Percentiles rank a stretch among this genome's conserved stretches.
phyloP scores from a whole-genome alignment of 306 rosid species.

The Quercus aquifolioides region DNA sequence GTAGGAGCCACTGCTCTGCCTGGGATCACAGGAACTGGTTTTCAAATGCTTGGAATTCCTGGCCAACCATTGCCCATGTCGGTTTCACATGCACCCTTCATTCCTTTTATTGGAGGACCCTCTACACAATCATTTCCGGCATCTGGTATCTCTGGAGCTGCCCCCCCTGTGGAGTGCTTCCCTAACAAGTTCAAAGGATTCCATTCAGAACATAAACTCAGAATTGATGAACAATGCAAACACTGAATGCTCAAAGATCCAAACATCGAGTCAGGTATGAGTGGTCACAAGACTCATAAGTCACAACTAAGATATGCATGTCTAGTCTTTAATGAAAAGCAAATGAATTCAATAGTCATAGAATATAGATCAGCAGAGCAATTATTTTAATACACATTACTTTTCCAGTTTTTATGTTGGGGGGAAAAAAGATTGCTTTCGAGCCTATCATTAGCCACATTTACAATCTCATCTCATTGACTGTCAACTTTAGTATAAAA shows the following conservation, averaged over 20 bases:
- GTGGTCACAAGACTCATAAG: background rate
- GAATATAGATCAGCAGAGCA: background rate
- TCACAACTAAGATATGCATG: background rate
- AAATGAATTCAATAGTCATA: background rate
- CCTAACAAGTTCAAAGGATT: background rate
- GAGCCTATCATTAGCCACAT: no score
- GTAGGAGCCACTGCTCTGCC: background rate
- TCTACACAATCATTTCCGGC: conserved; percentile 14
- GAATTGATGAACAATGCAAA: background rate
- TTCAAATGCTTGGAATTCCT: conserved; percentile 39
- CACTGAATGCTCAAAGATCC: background rate
- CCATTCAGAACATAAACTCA: background rate
- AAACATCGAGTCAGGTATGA: background rate
- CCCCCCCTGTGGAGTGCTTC: conserved; percentile 6
- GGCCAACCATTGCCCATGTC: conserved; percentile 25
- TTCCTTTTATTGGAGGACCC: conserved; percentile 23
- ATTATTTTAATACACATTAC: background rate
- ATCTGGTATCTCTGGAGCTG: background rate
- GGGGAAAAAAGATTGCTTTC: no score
- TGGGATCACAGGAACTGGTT: conserved; percentile 15
- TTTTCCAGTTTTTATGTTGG: background rate
- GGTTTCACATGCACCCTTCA: conserved; percentile 26
- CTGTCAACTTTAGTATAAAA: no score
- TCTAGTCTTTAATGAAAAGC: background rate
- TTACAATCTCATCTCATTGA: background rate